A percentile compares a stretch with the other conserved stretches of the same genome.
phyloP scores from a whole-genome alignment of 495 filamentous ascomycete genomes.

The Antarctomyces pellizariae region DNA sequence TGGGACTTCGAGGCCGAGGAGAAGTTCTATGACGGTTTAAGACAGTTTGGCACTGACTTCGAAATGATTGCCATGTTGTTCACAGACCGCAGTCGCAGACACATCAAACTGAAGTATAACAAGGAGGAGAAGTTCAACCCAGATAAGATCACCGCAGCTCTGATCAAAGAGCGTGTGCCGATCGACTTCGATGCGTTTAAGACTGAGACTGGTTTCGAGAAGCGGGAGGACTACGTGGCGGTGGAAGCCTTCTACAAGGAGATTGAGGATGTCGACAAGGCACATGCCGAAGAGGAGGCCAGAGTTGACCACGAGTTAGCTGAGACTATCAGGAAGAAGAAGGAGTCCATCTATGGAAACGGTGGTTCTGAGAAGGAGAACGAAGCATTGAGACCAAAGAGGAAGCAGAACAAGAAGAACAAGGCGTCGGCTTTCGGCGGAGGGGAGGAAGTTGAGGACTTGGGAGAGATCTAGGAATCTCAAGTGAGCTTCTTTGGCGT shows the following conservation, averaged over 20 bases:
- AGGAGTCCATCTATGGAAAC: conserved; percentile 10
- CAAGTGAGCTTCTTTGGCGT: too few species aligned
- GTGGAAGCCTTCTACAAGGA: too few species aligned
- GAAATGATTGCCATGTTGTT: conserved; percentile 71
- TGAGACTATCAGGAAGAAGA: conserved; percentile 25
- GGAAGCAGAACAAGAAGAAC: conserved; percentile 4
- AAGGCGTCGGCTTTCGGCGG: conserved; percentile 5
- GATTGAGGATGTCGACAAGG: conserved; percentile 39
- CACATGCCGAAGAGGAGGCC: conserved; percentile 33
- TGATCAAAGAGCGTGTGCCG: conserved; percentile 31
- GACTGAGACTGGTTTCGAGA: conserved; percentile 29
- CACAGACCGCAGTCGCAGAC: conserved; percentile 42
- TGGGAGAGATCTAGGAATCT: conserved; percentile 4
- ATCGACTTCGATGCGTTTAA: conserved; percentile 48
- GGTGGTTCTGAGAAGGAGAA: conserved; percentile 8
- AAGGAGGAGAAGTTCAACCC: conserved; percentile 70
- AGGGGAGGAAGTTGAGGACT: conserved; percentile 9
- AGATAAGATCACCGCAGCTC: conserved; percentile 37
- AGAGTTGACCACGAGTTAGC: conserved; percentile 19
- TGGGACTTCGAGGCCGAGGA: conserved; percentile 66
- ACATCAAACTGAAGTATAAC: conserved; percentile 83
- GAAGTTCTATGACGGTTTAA: conserved; percentile 60
- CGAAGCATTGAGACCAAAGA: conserved; percentile 3
- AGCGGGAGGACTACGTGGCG: conserved; percentile 20
- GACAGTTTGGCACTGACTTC: conserved; percentile 87